These are phyloP conservation scores for Lophiostoma macrostomum DNA, from an alignment of 495 filamentous ascomycete genomes.

Conservation along the genomic window DNA sequence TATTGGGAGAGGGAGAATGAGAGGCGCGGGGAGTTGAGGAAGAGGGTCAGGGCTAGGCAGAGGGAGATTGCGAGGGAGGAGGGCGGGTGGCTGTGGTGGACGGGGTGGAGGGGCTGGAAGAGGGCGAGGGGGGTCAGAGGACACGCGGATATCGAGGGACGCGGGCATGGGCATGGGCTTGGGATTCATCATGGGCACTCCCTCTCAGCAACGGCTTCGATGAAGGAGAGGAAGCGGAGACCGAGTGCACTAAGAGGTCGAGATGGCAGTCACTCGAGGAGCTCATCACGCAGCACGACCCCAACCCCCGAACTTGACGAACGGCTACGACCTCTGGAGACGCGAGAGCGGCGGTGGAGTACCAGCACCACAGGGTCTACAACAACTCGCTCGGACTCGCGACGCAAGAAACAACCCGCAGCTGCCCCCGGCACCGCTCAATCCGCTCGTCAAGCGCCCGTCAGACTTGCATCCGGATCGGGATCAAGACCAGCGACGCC, in stretches of 20 bases:
- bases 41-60: constrained; percentile 63
- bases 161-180: constrained; percentile 1
- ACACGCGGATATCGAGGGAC: constrained; percentile 21
- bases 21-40: constrained; percentile 68
- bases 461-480: background rate
- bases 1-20: constrained; percentile 98
- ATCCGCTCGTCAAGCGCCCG: background rate
- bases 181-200: constrained; percentile 4
- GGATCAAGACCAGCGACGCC: constrained; percentile 24
- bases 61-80: constrained; percentile 62
- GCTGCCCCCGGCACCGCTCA: background rate
- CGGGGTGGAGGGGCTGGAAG: constrained; percentile 61
- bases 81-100: constrained; percentile 81
- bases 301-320: constrained; percentile 32
- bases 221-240: constrained; percentile 19
- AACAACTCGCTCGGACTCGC: constrained; percentile 20
- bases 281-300: constrained; percentile 28
- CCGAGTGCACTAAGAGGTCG: constrained; percentile 21
- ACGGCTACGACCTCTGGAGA: constrained; percentile 1
- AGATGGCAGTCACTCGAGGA: constrained; percentile 26
- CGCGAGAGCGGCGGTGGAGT: constrained; percentile 32
- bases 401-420: constrained; percentile 7
- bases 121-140: constrained; percentile 17
- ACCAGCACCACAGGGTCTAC: constrained; percentile 31
- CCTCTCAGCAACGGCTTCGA: constrained; percentile 8